Conservation (phyloP, 805 yeast species). For the Nakazawaea pomicola region DNA sequence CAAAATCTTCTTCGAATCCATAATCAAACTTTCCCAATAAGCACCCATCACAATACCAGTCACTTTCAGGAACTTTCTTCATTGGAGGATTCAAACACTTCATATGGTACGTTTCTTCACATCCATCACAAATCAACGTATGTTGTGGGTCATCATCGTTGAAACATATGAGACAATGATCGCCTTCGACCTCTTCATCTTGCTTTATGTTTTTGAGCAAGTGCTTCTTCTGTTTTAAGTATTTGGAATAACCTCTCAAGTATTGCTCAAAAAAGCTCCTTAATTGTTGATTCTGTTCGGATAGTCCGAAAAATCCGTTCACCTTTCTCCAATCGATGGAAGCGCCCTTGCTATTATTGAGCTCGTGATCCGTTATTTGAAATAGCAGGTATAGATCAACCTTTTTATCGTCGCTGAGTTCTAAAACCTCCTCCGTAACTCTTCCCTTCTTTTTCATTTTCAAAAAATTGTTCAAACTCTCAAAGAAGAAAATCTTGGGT, state of each 20-base stretch:
- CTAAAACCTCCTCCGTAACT: constrained; percentile 13
- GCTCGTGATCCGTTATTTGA: constrained; percentile 19
- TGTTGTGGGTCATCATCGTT: constrained; percentile 37
- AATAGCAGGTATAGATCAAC: constrained; percentile 35
- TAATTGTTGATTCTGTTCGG: constrained; percentile 13
- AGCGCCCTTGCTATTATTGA: constrained; percentile 14
- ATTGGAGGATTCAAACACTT: constrained; percentile 61
- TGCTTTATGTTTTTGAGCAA: constrained; percentile 6
- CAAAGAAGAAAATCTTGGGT: constrained; percentile 55
- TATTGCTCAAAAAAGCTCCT: constrained; percentile 20
- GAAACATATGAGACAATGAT: constrained; percentile 34
- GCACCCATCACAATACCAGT: constrained; percentile 83
- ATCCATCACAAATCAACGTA: constrained; percentile 66
- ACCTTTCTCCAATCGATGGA: constrained; percentile 11
- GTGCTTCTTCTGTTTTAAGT: constrained; percentile 20
- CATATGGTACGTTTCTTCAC: constrained; percentile 65
- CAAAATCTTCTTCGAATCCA: constrained; percentile 68
- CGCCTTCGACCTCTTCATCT: constrained; percentile 13
- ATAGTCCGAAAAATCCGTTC: constrained; percentile 3
- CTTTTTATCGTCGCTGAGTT: constrained; percentile 1
- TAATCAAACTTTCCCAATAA: constrained; percentile 84
- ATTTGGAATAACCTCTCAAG: constrained; percentile 29
- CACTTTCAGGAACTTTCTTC: constrained; percentile 44
- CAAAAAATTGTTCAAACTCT: constrained; percentile 54
- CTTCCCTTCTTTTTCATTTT: constrained; percentile 32